These are phyloP conservation scores for Diplotaxis tenuifolia DNA, from an alignment of 345 rosid species.

Conservation along the genomic window DNA sequence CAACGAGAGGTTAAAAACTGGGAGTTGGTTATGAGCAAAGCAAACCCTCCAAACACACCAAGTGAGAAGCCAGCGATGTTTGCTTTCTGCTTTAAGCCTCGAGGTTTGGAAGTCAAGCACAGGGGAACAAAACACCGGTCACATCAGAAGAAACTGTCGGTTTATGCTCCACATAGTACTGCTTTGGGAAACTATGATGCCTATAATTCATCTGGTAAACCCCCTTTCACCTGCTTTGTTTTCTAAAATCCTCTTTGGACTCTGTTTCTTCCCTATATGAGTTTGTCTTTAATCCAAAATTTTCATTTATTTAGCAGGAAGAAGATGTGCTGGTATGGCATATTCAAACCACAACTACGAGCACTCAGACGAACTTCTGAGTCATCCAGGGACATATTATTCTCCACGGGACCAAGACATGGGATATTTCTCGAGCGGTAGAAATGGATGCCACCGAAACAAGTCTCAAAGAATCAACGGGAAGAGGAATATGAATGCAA, in stretches of 20 bases:
- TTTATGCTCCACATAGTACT: conserved; percentile 52
- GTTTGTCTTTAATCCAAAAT: conserved; percentile 14
- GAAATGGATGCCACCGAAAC: conserved; percentile 50
- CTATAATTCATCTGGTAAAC: conserved; percentile 26
- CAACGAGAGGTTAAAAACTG: conserved; percentile 75
- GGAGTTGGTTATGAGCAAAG: conserved; percentile 63
- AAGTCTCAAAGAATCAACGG: conserved; percentile 50
- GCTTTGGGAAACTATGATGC: conserved; percentile 45
- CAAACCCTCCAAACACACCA: conserved; percentile 37
- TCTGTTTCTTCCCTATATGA: neutral
- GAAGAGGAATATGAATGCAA: conserved; percentile 46
- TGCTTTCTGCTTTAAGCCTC: conserved; percentile 97
- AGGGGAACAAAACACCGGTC: conserved; percentile 89
- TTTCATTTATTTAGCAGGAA: conserved; percentile 48
- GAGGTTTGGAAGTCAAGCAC: conserved; percentile 89
- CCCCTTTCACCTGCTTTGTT: conserved; percentile 1
- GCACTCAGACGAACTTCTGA: conserved; percentile 51
- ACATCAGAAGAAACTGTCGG: conserved; percentile 60
- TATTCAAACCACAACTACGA: conserved; percentile 56
- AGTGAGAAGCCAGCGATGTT: conserved; percentile 83
- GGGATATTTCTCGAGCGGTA: conserved; percentile 43
- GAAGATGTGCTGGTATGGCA: conserved; percentile 66
- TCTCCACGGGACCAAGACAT: conserved; percentile 46
- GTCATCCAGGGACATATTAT: conserved; percentile 46
- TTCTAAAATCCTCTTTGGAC: neutral